phyloP scores from a whole-genome alignment of 2,329 filamentous ascomycete species.

The Xenosphaeropsis pyriputrescens region DNA sequence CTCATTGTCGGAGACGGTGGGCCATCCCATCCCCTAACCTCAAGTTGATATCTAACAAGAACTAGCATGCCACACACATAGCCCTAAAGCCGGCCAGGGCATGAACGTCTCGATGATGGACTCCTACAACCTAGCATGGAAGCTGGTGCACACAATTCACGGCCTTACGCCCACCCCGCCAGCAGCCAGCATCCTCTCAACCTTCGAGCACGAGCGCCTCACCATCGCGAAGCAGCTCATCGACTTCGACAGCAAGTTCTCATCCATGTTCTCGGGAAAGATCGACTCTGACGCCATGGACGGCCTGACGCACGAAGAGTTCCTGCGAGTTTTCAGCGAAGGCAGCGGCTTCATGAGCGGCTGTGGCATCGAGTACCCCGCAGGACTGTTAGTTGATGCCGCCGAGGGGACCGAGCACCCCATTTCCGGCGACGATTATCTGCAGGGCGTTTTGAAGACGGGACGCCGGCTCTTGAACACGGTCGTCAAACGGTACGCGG shows the following conservation, averaged over 20 bases:
- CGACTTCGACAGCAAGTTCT: conserved; percentile 42
- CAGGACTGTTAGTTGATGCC: conserved; percentile 6
- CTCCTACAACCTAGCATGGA: conserved; percentile 47
- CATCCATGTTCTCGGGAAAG: conserved; percentile 34
- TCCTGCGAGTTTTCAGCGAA: conserved; percentile 35
- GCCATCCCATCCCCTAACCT: conserved; percentile 35
- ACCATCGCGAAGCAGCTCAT: conserved; percentile 53
- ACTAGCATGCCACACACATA: conserved; percentile 40
- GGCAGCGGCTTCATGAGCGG: conserved; percentile 28
- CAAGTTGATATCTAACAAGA: conserved; percentile 6
- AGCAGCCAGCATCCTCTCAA: conserved; percentile 33
- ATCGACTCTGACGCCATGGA: conserved; percentile 46
- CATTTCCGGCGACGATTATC: conserved; percentile 5
- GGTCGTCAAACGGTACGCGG: conserved; percentile 12
- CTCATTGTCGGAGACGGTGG: conserved; percentile 34
- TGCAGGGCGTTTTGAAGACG: conserved; percentile 12
- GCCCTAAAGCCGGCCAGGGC: conserved; percentile 48
- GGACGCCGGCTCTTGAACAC: conserved; percentile 14
- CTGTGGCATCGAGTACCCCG: conserved; percentile 19
- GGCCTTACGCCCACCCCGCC: conserved; percentile 5
- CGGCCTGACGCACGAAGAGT: conserved; percentile 38
- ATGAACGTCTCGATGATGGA: conserved; percentile 45
- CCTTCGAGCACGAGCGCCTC: conserved; percentile 47
- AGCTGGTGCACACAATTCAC: conserved; percentile 32
- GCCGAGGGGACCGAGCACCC: background rate